These are phyloP conservation scores for Kernera saxatilis DNA, from an alignment of 345 rosid species.

Conservation along the genomic window DNA sequence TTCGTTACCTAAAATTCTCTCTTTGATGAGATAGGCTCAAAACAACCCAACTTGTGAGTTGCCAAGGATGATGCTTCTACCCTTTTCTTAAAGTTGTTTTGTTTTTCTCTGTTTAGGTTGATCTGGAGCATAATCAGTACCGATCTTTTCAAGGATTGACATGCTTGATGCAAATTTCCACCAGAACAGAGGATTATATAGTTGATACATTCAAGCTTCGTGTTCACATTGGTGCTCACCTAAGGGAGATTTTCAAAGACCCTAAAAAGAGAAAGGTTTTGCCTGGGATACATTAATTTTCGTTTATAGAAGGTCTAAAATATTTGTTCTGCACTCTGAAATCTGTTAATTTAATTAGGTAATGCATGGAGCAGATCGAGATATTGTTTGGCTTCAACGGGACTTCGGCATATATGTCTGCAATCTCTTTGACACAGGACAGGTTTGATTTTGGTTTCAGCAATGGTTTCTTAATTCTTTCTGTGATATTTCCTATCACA, in stretches of 20 bases:
- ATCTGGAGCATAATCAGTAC: constrained; percentile 95
- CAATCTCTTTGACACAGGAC: constrained; percentile 99
- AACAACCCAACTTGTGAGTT: neutral
- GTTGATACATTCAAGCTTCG: constrained; percentile 86
- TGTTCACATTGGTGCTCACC: constrained; percentile 78
- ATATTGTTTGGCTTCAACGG: constrained; percentile 92
- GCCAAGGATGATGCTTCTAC: constrained; percentile 2
- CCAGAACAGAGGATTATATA: constrained; percentile 86
- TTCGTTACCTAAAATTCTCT: neutral
- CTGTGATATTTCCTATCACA: neutral
- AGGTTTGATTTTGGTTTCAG: constrained; percentile 44
- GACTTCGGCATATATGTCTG: constrained; percentile 96
- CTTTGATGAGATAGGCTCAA: neutral
- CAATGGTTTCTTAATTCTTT: neutral
- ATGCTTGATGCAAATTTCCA: constrained; percentile 98
- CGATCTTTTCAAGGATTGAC: constrained; percentile 98
- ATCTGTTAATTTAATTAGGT: constrained; percentile 48
- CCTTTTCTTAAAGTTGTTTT: constrained; percentile 3
- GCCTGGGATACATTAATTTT: neutral
- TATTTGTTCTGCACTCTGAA: constrained; percentile 24
- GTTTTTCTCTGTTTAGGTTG: constrained; percentile 57
- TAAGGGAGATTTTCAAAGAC: constrained; percentile 92
- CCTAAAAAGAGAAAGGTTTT: constrained; percentile 86
- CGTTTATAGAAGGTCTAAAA: neutral
- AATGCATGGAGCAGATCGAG: constrained; percentile 98